Evolutionary conservation across 1,284 basidiomycete genomes (phyloP).

Genomic region (Naganishia sp.): DNA sequence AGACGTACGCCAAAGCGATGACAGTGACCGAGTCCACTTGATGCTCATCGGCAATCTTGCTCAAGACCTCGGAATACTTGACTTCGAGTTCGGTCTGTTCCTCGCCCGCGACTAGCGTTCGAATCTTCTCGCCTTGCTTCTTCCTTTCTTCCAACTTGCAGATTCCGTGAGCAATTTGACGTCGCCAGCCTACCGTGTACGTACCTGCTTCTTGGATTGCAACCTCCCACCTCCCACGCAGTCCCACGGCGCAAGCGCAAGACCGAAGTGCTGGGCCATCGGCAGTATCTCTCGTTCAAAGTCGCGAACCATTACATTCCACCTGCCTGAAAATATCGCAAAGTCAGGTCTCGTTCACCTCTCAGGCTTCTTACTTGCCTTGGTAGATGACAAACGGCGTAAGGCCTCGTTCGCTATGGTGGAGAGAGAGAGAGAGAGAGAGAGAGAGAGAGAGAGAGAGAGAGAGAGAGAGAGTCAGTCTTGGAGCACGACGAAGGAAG

Average conservation of each 20-base stretch:
- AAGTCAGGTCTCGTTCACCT: too few relatives aligned
- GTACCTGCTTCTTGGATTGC: constrained; percentile 39
- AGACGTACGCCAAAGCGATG: constrained; percentile 37
- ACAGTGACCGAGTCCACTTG: constrained; percentile 45
- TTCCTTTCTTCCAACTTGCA: constrained; percentile 46
- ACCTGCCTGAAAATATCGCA: constrained; percentile 36
- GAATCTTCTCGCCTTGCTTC: constrained; percentile 41
- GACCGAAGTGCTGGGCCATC: constrained; percentile 58
- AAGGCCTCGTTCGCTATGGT: constrained; percentile 51
- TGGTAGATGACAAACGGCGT: constrained; percentile 64
- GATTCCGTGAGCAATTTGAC: neutral
- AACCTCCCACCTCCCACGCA: constrained; percentile 55
- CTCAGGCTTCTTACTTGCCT: constrained; percentile 54
- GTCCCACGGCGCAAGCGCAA: constrained; percentile 56
- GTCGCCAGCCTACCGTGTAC: neutral
- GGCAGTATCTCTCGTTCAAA: constrained; percentile 66
- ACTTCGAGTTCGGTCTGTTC: constrained; percentile 41
- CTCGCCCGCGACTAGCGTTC: constrained; percentile 24
- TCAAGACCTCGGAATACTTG: constrained; percentile 40
- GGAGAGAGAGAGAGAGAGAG: too few relatives aligned
- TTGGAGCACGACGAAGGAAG: neutral
- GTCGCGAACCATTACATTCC: constrained; percentile 52
- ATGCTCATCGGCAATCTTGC: constrained; percentile 54
- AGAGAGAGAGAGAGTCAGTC: too few relatives aligned
- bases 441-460: too few relatives aligned